A percentile compares a stretch with the other conserved stretches of the same genome.
phyloP scores from a whole-genome alignment of 805 yeast genomes.

The Sugiyamaella americana region DNA sequence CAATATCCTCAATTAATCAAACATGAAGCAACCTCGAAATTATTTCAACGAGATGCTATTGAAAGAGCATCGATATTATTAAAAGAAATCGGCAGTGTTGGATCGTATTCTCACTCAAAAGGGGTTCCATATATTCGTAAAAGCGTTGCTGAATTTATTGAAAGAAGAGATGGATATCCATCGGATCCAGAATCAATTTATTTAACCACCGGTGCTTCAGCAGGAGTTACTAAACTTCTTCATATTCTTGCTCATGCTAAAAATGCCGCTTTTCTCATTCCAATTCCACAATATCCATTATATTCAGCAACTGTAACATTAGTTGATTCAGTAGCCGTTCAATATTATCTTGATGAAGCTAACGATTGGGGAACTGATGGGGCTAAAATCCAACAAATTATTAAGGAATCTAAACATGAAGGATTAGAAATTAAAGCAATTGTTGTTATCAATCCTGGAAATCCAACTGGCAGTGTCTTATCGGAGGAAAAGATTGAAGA shows the following conservation, averaged over 20 bases:
- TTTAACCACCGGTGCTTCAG: constrained; percentile 90
- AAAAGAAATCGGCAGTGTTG: constrained; percentile 68
- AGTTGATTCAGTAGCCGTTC: constrained; percentile 74
- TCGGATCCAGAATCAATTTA: constrained; percentile 69
- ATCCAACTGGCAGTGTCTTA: constrained; percentile 92
- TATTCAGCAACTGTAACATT: constrained; percentile 92
- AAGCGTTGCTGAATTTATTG: constrained; percentile 75
- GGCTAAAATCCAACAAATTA: constrained; percentile 28
- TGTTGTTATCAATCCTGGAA: constrained; percentile 96
- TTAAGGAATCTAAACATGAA: constrained; percentile 25
- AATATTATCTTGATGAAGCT: constrained; percentile 78
- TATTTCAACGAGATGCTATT: constrained; percentile 61
- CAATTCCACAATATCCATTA: constrained; percentile 96
- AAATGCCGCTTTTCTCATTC: constrained; percentile 66
- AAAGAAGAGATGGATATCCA: constrained; percentile 66
- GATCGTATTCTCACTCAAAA: constrained; percentile 93
- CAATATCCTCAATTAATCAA: constrained; percentile 73
- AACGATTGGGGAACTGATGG: constrained; percentile 82
- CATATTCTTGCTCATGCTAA: constrained; percentile 63
- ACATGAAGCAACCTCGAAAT: constrained; percentile 30
- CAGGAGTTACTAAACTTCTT: constrained; percentile 79
- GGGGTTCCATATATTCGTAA: constrained; percentile 71
- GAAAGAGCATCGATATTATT: constrained; percentile 62
- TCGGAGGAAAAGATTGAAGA: constrained; percentile 58
- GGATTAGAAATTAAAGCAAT: constrained; percentile 58